These are phyloP conservation scores for Exsudoporus floridanus DNA, from an alignment of 1,284 basidiomycete species.

Conservation along the genomic window DNA sequence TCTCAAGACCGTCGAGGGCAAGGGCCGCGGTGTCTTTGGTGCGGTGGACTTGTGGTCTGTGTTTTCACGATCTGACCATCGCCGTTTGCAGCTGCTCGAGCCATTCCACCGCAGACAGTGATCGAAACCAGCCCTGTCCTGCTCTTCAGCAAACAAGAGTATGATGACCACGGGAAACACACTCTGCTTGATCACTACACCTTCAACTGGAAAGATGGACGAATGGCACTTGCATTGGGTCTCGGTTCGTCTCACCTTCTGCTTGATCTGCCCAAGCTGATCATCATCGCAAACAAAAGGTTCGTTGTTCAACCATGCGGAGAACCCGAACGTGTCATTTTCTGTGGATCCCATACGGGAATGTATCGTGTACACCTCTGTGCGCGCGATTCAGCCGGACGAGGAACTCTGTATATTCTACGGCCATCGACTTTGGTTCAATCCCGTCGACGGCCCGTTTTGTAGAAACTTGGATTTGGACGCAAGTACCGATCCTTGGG, in stretches of 20 bases:
- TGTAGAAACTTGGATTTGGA: slow-evolving; percentile 21
- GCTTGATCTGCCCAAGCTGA: slow-evolving; percentile 3
- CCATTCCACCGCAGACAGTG: slow-evolving; percentile 62
- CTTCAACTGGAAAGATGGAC: slow-evolving; percentile 78
- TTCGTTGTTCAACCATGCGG: slow-evolving; percentile 79
- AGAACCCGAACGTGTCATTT: slow-evolving; percentile 72
- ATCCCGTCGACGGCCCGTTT: slow-evolving; percentile 35
- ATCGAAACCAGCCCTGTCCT: slow-evolving; percentile 89
- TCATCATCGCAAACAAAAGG: slow-evolving; percentile 42
- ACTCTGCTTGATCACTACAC: slow-evolving; percentile 84
- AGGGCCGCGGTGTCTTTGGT: slow-evolving; percentile 70
- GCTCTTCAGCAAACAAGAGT: slow-evolving; percentile 72
- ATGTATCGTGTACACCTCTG: slow-evolving; percentile 67
- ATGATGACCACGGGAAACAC: slow-evolving; percentile 62
- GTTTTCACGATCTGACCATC: background rate
- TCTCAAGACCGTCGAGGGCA: slow-evolving; percentile 39
- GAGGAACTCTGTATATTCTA: slow-evolving; percentile 85
- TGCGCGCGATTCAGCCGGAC: slow-evolving; percentile 49
- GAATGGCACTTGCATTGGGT: slow-evolving; percentile 86
- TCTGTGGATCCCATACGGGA: slow-evolving; percentile 52
- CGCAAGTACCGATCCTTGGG: slow-evolving; percentile 43
- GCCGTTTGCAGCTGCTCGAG: slow-evolving; percentile 47
- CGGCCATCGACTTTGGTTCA: slow-evolving; percentile 67
- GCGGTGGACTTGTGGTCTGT: slow-evolving; percentile 3
- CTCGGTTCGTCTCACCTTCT: slow-evolving; percentile 57